Base-by-base conservation (phyloP, 371 early-diverging fungal genomes). In the Dinochytrium kinnereticum region DNA sequence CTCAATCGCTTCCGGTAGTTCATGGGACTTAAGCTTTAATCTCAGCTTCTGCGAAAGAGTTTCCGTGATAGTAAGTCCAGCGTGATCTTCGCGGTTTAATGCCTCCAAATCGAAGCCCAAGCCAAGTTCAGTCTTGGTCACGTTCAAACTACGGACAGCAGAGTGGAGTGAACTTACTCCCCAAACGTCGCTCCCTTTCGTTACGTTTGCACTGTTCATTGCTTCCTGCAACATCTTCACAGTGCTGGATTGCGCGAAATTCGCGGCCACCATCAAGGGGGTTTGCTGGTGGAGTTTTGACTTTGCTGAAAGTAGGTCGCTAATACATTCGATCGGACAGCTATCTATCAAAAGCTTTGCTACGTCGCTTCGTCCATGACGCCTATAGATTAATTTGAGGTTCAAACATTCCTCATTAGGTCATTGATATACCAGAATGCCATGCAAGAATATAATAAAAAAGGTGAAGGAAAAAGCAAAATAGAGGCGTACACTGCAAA, bases 201-300 rank as follows among this genome's bases (percentile, higher is more conserved):
- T 44, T 7, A 44, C 19, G 19, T 19, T 7, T 44, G 44, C 44
- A 13, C 13, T 44, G 44, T 13, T 13, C 7, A 44, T 19, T 13
- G 44, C 44, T 44, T 44, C 44, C 19, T 53, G 55, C 5, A 53
- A 26, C 24, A 53, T 21, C 26, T 53, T 26, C 5, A 53, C 5
- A 5, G 55, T 26, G n/a, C n/a, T 26, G 10, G 24, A n/a, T 26
- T 53, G 10, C 26, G 55, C 13, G 24, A 24, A 53, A 24, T 53
- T 13, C 26, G 55, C 55, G 55, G 55, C 55, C 26, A 53, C 55
- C 55, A 53, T 53, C 55, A 53, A 53, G 26, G 55, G 49, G 5
- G 55, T 53, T 26, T n/a, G 13, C 26, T 53, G 17, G 26, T 53
- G 24, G 24, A 53, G n/a, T 13, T 26, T 53, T 13, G 55, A 53